Evolutionary conservation across 2,329 filamentous ascomycete species (phyloP), one percentile per base, ranked within the genome.

Genomic region (Verticillium longisporum): DNA sequence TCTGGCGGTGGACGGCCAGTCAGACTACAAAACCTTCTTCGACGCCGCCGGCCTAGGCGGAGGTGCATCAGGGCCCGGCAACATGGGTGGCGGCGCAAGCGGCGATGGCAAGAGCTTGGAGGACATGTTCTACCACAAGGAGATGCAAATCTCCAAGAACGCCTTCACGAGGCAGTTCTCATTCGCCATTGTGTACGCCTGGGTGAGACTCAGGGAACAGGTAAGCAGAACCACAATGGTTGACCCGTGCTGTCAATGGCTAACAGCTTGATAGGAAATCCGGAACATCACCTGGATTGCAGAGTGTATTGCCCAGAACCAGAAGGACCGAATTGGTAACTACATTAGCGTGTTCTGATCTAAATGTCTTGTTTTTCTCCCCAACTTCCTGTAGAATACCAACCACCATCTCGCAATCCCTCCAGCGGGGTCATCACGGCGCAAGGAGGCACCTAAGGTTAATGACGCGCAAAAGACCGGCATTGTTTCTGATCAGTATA

Each of bases 201-300:
- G 95, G 95, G 91, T 99, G 62, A 97, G 96, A 81, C 80, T 99
- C 71, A 87, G 93, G 74, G 95, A 99, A 78, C 95, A 99, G 87
- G 94, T 97, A 78, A 74, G 88, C 74, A 58, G 6, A 33, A 18
- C 9, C 36, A 41, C n/a, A 0, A 55, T 33, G 26, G 6, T 33
- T 9, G 6, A 11, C n/a, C n/a, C 2, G 15, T 21, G 9, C 18
- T 31, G 10, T 18, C 13, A 18, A 26, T 11, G 18, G 41, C 56
- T 58, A 32, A 58, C 56, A 31, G 6, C 18, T 33, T 14, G 1
- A 32, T 64, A 98, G 93, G 95, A 99, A 89, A 97, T 98, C 70
- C 90, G 95, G 67, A 99, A 99, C 78, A 97, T 99, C 72, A 98
- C 95, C 58, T 99, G 95, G 95, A 99, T 99, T 75, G 90, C 95